Conservation (phyloP, 176 grass and related monocot species). For the Oryza officinalis region DNA sequence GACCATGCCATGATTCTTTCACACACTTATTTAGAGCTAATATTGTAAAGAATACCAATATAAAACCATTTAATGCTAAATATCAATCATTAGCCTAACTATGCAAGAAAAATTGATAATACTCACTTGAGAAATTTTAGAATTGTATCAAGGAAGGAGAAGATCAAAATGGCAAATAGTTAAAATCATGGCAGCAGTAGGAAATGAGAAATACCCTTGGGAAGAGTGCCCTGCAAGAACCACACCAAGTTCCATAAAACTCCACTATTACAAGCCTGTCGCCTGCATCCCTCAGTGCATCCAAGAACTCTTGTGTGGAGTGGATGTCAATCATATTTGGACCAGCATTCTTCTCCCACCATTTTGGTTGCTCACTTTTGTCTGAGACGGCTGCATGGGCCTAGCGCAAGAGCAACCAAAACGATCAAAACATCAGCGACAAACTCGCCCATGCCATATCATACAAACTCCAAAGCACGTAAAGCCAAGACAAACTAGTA, state of each 20-base stretch:
- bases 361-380: constrained; percentile 63
- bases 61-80: not conserved
- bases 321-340: constrained; percentile 92
- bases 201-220: constrained; percentile 67
- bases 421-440: constrained; percentile 41
- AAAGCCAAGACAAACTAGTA: not conserved
- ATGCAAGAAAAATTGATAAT: not conserved
- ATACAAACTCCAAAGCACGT: not conserved
- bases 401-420: constrained; percentile 53
- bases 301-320: constrained; percentile 92
- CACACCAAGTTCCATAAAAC: constrained; percentile 98
- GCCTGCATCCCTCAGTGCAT: constrained; percentile 75
- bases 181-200: constrained; percentile 18
- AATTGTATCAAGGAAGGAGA: not conserved
- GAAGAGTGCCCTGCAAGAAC: constrained; percentile 84
- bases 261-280: constrained; percentile 82
- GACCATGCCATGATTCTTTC: not conserved
- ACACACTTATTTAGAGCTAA: not conserved
- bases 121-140: constrained; percentile 11
- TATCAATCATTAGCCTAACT: not conserved
- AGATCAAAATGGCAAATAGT: constrained; percentile 1
- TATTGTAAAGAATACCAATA: not conserved
- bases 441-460: not conserved
- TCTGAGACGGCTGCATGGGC: constrained; percentile 39
- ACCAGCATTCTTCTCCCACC: constrained; percentile 91